These are phyloP conservation scores for Boletus patriciae DNA, from an alignment of 768 basidiomycete genomes.

Conservation along the genomic window DNA sequence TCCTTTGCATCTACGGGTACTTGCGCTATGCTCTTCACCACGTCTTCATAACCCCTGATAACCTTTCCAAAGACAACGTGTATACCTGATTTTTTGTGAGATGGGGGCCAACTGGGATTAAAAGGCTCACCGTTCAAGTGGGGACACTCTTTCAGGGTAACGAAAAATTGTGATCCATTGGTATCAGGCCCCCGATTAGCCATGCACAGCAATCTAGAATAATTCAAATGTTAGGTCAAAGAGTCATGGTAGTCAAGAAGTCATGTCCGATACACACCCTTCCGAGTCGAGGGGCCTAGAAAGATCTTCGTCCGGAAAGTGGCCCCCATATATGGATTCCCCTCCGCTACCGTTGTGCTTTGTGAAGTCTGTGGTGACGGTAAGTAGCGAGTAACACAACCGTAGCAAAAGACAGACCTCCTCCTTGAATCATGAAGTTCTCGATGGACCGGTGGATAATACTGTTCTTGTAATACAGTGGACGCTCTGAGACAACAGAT, in stretches of 20 bases:
- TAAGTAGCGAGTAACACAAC: neutral
- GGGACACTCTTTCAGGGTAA: conserved; percentile 73
- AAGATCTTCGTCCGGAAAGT: conserved; percentile 79
- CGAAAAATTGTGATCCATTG: conserved; percentile 85
- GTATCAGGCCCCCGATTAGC: conserved; percentile 85
- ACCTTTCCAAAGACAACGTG: conserved; percentile 59
- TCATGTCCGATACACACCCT: conserved; percentile 42
- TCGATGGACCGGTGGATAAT: conserved; percentile 78
- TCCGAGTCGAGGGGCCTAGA: conserved; percentile 59
- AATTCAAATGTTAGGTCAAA: neutral
- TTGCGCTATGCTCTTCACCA: conserved; percentile 58
- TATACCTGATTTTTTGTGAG: conserved; percentile 43
- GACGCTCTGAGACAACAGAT: conserved; percentile 58
- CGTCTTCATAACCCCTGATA: conserved; percentile 58
- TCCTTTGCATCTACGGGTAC: conserved; percentile 75
- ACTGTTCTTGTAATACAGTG: conserved; percentile 80
- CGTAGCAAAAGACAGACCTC: conserved; percentile 45
- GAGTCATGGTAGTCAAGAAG: neutral
- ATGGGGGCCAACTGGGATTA: neutral
- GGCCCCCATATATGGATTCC: conserved; percentile 75
- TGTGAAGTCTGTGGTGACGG: conserved; percentile 60
- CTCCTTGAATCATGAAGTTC: conserved; percentile 80
- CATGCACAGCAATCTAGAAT: conserved; percentile 76
- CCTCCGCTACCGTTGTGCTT: conserved; percentile 79
- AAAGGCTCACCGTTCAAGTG: conserved; percentile 63